A percentile compares a stretch with the other conserved stretches of the same genome.
Evolutionary conservation across 2,329 filamentous ascomycete species (phyloP).

Genomic region (Ophiobolus disseminans): DNA sequence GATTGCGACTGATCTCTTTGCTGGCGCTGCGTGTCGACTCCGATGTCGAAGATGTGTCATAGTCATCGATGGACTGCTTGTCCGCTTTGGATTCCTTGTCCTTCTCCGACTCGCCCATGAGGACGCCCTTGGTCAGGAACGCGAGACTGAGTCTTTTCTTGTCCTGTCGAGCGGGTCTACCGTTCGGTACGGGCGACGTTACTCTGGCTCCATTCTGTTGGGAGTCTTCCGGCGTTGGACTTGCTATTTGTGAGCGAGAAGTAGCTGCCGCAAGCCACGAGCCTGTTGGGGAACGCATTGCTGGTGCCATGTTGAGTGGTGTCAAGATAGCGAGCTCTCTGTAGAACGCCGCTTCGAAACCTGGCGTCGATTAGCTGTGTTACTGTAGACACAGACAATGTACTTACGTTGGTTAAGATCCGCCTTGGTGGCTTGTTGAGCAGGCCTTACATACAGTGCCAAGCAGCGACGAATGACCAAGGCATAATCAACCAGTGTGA

Average conservation of each 20-base stretch:
- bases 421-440: constrained; percentile 64
- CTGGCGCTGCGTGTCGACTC: constrained; percentile 39
- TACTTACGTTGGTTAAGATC: constrained; percentile 71
- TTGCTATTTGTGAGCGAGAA: constrained; percentile 38
- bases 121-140: constrained; percentile 47
- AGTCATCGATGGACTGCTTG: constrained; percentile 27
- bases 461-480: constrained; percentile 86
- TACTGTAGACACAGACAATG: constrained; percentile 9
- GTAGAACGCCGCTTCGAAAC: constrained; percentile 56
- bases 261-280: constrained; percentile 42
- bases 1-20: constrained; percentile 40
- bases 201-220: constrained; percentile 36
- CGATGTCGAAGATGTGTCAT: constrained; percentile 29
- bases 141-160: constrained; percentile 50
- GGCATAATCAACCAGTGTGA: constrained; percentile 87
- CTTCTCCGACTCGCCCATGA: constrained; percentile 29
- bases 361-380: constrained; percentile 35
- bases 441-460: constrained; percentile 69
- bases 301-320: constrained; percentile 39
- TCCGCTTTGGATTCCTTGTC: constrained; percentile 25
- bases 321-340: constrained; percentile 53
- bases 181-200: constrained; percentile 28
- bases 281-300: constrained; percentile 40
- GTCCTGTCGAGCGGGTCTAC: constrained; percentile 42
- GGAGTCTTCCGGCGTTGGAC: constrained; percentile 28